phyloP scores from a whole-genome alignment of 768 basidiomycete genomes.

The Chalciporus piperatus region DNA sequence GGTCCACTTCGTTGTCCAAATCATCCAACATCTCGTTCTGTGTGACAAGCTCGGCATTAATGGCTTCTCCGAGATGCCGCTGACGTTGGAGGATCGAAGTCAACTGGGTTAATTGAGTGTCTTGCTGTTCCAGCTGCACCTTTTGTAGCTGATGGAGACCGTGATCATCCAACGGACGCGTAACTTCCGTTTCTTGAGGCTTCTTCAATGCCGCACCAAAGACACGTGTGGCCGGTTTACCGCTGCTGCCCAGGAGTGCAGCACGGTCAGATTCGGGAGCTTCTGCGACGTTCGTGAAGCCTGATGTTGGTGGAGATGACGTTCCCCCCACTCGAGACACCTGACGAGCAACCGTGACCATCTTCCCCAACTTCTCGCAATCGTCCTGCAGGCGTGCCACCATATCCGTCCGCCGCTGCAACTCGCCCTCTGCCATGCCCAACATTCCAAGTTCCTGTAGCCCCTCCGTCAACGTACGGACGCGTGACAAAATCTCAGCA shows the following conservation, averaged over 20 bases:
- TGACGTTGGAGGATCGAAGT: conserved; percentile 83
- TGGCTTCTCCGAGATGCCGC: conserved; percentile 82
- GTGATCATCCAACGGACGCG: conserved; percentile 82
- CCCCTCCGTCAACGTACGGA: conserved; percentile 68
- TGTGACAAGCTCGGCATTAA: conserved; percentile 72
- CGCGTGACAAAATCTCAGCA: conserved; percentile 70
- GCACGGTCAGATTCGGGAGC: conserved; percentile 60
- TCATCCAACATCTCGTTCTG: conserved; percentile 89
- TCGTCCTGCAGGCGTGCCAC: conserved; percentile 87
- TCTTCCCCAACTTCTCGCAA: conserved; percentile 81
- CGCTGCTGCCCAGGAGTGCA: conserved; percentile 55
- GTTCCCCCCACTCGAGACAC: conserved; percentile 37
- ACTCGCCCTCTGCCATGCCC: conserved; percentile 90
- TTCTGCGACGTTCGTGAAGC: conserved; percentile 26
- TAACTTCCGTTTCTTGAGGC: conserved; percentile 79
- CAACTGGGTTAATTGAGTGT: conserved; percentile 73
- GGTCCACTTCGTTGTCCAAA: conserved; percentile 72
- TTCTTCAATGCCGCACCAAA: conserved; percentile 62
- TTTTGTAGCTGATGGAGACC: conserved; percentile 81
- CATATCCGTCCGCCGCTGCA: conserved; percentile 86
- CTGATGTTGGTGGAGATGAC: conserved; percentile 26
- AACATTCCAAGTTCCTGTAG: conserved; percentile 60
- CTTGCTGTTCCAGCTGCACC: conserved; percentile 79
- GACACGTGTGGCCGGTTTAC: conserved; percentile 61
- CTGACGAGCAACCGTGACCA: conserved; percentile 75